Conservation (phyloP, 495 filamentous ascomycete genomes). For the Penicillium bovifimosum region DNA sequence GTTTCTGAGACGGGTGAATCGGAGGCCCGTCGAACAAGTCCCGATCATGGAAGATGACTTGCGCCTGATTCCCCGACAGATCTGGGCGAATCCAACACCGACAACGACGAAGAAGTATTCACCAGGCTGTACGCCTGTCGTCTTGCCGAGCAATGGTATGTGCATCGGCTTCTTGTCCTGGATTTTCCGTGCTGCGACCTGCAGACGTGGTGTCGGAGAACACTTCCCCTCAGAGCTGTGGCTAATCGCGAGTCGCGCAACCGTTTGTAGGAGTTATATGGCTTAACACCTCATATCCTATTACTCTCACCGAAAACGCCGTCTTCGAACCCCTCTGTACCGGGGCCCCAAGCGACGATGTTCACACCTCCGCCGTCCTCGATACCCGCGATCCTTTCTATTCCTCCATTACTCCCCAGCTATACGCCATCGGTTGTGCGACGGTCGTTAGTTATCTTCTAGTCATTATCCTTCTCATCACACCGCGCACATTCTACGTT, state of each 20-base stretch:
- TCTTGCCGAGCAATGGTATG: slow-evolving; percentile 52
- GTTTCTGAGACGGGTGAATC: slow-evolving; percentile 17
- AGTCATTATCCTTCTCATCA: slow-evolving; percentile 90
- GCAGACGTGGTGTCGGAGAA: not conserved
- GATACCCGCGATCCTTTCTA: slow-evolving; percentile 83
- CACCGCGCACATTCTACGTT: slow-evolving; percentile 80
- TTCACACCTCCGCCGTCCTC: slow-evolving; percentile 39
- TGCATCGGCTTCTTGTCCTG: not conserved
- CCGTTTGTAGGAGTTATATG: slow-evolving; percentile 46
- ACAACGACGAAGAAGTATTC: slow-evolving; percentile 33
- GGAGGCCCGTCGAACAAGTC: slow-evolving; percentile 15
- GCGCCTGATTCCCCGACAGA: slow-evolving; percentile 43
- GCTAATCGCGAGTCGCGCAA: not conserved
- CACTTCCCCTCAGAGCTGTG: not conserved
- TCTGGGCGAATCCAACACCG: slow-evolving; percentile 47
- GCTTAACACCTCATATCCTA: slow-evolving; percentile 49
- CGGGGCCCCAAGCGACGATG: slow-evolving; percentile 21
- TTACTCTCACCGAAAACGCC: slow-evolving; percentile 58
- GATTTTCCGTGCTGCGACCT: too few species aligned
- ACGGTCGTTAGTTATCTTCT: slow-evolving; percentile 92
- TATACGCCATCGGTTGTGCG: slow-evolving; percentile 84
- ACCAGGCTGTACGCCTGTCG: slow-evolving; percentile 55
- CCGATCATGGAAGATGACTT: slow-evolving; percentile 37
- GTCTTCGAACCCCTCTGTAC: slow-evolving; percentile 61
- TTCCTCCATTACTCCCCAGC: slow-evolving; percentile 81